Conservation (phyloP, 75 land plant genomes). For the Selaginella tamariscina region DNA sequence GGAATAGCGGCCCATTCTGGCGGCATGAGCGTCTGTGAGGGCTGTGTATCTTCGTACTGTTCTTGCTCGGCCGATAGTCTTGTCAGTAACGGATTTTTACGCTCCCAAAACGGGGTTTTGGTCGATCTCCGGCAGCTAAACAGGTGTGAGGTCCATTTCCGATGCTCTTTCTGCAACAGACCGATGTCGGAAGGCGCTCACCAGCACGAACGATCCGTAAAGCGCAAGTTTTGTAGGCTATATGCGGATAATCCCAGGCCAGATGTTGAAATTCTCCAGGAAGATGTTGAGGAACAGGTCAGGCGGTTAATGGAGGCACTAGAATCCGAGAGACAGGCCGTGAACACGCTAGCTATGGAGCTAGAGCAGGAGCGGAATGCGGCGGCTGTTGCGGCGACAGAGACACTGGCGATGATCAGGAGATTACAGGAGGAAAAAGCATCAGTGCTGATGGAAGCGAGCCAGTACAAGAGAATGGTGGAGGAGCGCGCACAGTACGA, state of each 20-base stretch:
- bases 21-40: not conserved
- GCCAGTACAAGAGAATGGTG: conserved; percentile 5
- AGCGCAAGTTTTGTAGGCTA: not conserved
- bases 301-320: conserved; percentile 32
- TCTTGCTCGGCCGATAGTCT: conserved; percentile 5
- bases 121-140: not conserved
- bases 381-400: conserved; percentile 71
- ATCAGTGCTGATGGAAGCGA: conserved; percentile 5
- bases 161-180: not conserved
- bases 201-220: not conserved
- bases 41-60: not conserved
- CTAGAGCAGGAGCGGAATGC: conserved; percentile 79
- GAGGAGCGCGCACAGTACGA: not conserved
- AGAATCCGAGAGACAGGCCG: conserved; percentile 30
- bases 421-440: conserved; percentile 8
- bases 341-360: conserved; percentile 42
- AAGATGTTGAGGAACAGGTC: not conserved
- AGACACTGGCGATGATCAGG: conserved; percentile 53
- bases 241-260: not conserved
- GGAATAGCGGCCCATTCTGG: too few species aligned
- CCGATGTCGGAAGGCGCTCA: not conserved
- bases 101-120: too few species aligned
- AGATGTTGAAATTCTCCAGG: not conserved
- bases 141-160: not conserved
- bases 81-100: too few species aligned